phyloP scores from a whole-genome alignment of 805 yeast species.

The Wickerhamiella dianesei region DNA sequence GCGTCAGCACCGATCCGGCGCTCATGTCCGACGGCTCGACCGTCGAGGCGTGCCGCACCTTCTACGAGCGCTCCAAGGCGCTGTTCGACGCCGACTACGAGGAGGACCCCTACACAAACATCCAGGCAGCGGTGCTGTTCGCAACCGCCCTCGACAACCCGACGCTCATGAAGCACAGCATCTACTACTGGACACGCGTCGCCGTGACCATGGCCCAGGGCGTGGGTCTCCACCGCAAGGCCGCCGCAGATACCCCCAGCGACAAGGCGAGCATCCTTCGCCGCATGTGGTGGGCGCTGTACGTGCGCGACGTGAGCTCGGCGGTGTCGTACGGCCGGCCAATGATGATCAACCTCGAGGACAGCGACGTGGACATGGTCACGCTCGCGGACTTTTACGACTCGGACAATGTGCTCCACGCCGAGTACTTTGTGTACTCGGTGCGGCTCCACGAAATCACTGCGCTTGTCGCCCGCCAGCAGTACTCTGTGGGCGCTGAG shows the following conservation, averaged over 20 bases:
- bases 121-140: constrained; percentile 49
- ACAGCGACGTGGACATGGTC: constrained; percentile 66
- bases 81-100: constrained; percentile 59
- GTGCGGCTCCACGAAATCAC: constrained; percentile 58
- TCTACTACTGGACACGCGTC: constrained; percentile 55
- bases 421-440: constrained; percentile 40
- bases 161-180: constrained; percentile 51
- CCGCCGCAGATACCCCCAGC: constrained; percentile 24
- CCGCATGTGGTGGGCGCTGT: constrained; percentile 66
- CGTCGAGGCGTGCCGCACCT: constrained; percentile 42
- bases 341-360: constrained; percentile 49
- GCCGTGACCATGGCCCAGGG: constrained; percentile 64
- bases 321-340: constrained; percentile 70
- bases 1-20: constrained; percentile 42
- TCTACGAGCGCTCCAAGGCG: constrained; percentile 62
- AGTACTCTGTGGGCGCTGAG: constrained; percentile 57
- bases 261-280: constrained; percentile 30
- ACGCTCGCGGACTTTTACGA: constrained; percentile 47
- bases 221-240: constrained; percentile 51
- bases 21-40: constrained; percentile 31
- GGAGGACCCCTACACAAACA: constrained; percentile 43
- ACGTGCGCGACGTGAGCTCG: constrained; percentile 53
- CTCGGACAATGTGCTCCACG: constrained; percentile 30
- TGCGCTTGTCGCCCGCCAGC: constrained; percentile 54
- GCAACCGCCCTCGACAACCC: constrained; percentile 67